Conservation (phyloP, 495 filamentous ascomycete species). For the Penicillium maclennaniae region DNA sequence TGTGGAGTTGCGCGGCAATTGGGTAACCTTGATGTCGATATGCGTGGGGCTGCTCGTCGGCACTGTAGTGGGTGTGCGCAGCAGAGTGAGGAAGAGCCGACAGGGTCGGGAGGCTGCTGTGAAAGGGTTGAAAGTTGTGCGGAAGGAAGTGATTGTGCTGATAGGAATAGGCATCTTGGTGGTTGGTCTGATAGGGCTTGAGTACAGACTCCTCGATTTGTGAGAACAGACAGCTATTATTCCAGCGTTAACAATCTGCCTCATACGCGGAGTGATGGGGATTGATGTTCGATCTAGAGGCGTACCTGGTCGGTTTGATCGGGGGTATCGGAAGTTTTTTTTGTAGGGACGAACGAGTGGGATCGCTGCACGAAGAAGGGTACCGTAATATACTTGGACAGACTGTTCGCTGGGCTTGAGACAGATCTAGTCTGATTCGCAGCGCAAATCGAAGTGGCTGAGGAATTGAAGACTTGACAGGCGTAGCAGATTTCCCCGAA, state of each 20-base stretch:
- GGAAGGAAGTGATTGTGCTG: constrained; percentile 68
- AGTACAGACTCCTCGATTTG: not conserved
- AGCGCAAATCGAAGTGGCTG: not conserved
- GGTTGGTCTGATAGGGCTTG: not conserved
- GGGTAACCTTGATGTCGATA: constrained; percentile 64
- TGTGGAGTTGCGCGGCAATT: constrained; percentile 64
- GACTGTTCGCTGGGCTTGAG: not conserved
- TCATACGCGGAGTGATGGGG: not conserved
- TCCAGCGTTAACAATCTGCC: not conserved
- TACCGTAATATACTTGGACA: not conserved
- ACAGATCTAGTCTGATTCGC: not conserved
- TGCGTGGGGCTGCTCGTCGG: constrained; percentile 68
- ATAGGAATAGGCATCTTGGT: constrained; percentile 68
- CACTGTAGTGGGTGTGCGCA: constrained; percentile 61
- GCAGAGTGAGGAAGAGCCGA: constrained; percentile 77
- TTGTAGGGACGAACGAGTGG: constrained; percentile 4
- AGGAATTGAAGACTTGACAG: constrained; percentile 1
- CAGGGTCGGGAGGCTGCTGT: constrained; percentile 68
- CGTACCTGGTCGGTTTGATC: constrained; percentile 16
- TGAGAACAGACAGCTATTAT: not conserved
- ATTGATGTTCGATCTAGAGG: not conserved
- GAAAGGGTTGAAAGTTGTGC: constrained; percentile 91
- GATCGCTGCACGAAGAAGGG: not conserved
- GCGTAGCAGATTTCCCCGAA: constrained; percentile 6
- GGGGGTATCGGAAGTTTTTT: constrained; percentile 21